Base-by-base conservation (phyloP, 2,329 filamentous ascomycete species). In the Mollisia scopiformis region DNA sequence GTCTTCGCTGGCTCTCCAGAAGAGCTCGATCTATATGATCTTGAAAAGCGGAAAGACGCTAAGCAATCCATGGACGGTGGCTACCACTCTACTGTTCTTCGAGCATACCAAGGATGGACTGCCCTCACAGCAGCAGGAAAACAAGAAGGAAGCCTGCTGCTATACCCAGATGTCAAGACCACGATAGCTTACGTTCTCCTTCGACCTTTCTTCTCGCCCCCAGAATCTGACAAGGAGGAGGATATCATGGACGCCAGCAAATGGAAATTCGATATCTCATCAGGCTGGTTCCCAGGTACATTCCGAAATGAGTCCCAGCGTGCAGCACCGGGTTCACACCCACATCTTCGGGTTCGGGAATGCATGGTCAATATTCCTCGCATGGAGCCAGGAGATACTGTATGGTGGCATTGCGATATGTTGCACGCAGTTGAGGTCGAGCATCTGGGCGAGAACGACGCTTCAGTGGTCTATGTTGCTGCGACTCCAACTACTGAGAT, bases 71-170 rank as follows among this genome's bases (percentile, higher is more conserved):
- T 19, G 23, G 25, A 49, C 16, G 27, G 27, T 14, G 41, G 50
- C 14, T 5, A 53, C 59, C 14, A 79, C 59, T 78, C 75, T 0
- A 71, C 71, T 2, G 76, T 78, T 6, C 72, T 78, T 39, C 70
- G 75, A 7, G 71, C 71, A 6, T 79, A 75, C 63, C 76, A 78
- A 63, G 77, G 77, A 33, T 79, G 76, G 78, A 79, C 77, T 3
- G 77, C 76, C 2, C 68, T 79, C 19, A 78, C 76, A 0, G 67
- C 66, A 5, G 72, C 75, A 1, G 73, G 66, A 1, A 65, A 72
- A 2, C 62, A 68, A 6, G 74, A 78, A 61, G 78, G 77, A 11
- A 76, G 72, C 2, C 61, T 80, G 28, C 66, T 79, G 61, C 57
- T 80, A 5, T 77, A 76, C 56, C 78, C 78, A 1, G 74, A 78